A percentile compares a stretch with the other conserved stretches of the same genome.
Conservation (phyloP, 208 protist genomes). For the Crithidia thermophila region DNA sequence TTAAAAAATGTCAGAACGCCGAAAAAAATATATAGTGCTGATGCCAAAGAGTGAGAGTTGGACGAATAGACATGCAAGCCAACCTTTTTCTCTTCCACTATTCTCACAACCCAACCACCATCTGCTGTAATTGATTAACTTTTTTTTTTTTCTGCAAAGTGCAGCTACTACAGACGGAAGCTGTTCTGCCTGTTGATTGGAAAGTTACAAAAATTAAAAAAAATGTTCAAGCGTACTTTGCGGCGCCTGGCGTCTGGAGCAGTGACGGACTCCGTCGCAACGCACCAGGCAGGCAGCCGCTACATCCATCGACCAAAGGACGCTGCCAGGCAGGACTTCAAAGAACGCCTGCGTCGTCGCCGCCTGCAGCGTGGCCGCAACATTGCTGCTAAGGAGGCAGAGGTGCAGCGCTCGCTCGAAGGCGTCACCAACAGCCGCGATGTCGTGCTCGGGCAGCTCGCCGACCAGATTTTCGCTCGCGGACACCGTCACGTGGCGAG, state of each 20-base stretch:
- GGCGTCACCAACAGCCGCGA: constrained; percentile 65
- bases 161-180: too few species aligned
- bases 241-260: constrained; percentile 9
- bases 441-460: constrained; percentile 71
- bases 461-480: constrained; percentile 85
- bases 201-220: background rate
- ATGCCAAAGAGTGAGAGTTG: too few species aligned
- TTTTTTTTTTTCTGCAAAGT: too few species aligned
- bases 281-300: constrained; percentile 52
- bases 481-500: constrained; percentile 72
- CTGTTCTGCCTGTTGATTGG: too few species aligned
- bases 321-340: constrained; percentile 25
- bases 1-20: too few species aligned
- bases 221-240: constrained; percentile 13
- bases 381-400: constrained; percentile 52
- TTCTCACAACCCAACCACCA: too few species aligned
- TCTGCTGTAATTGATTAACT: too few species aligned
- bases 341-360: constrained; percentile 52
- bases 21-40: too few species aligned
- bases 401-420: constrained; percentile 40
- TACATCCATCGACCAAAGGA: constrained; percentile 46
- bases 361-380: constrained; percentile 38
- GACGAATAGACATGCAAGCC: too few species aligned
- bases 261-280: constrained; percentile 54
- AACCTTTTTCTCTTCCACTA: too few species aligned